phyloP scores from a whole-genome alignment of 1,139 yeast species.

The Lodderomyces elongisporus region DNA sequence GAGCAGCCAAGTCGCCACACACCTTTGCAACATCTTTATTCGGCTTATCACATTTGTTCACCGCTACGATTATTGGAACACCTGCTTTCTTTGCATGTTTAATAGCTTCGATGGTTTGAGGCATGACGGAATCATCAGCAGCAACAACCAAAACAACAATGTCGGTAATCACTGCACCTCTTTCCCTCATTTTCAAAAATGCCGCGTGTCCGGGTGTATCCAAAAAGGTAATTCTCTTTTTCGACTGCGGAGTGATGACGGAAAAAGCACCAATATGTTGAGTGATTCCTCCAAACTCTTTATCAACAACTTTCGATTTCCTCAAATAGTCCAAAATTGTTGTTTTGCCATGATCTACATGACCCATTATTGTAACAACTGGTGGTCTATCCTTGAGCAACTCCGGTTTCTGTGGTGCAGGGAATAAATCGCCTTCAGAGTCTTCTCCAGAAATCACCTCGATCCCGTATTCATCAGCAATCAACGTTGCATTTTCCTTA shows the following conservation, averaged over 20 bases:
- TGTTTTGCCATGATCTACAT: conserved; percentile 97
- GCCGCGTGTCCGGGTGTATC: conserved; percentile 99
- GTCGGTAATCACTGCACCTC: conserved; percentile 95
- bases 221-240: conserved; percentile 75
- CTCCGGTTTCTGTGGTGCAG: conserved; percentile 35
- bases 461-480: conserved; percentile 86
- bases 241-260: conserved; percentile 68
- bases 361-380: conserved; percentile 97
- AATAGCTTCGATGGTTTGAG: conserved; percentile 94
- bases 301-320: conserved; percentile 74
- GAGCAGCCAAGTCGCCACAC: conserved; percentile 65
- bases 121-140: conserved; percentile 97
- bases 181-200: conserved; percentile 88
- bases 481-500: conserved; percentile 75
- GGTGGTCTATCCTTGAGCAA: conserved; percentile 73
- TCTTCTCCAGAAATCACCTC: conserved; percentile 58
- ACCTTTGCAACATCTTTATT: conserved; percentile 71
- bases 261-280: conserved; percentile 98
- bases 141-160: conserved; percentile 93
- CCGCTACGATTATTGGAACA: conserved; percentile 84
- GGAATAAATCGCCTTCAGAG: conserved; percentile 60
- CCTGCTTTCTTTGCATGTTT: conserved; percentile 84
- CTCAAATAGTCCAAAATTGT: conserved; percentile 84
- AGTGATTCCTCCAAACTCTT: conserved; percentile 95
- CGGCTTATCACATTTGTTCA: conserved; percentile 86